A percentile compares a stretch with the other conserved stretches of the same genome.
Conservation (phyloP, 2,329 filamentous ascomycete species). For the Fusarium pseudonygamai region DNA sequence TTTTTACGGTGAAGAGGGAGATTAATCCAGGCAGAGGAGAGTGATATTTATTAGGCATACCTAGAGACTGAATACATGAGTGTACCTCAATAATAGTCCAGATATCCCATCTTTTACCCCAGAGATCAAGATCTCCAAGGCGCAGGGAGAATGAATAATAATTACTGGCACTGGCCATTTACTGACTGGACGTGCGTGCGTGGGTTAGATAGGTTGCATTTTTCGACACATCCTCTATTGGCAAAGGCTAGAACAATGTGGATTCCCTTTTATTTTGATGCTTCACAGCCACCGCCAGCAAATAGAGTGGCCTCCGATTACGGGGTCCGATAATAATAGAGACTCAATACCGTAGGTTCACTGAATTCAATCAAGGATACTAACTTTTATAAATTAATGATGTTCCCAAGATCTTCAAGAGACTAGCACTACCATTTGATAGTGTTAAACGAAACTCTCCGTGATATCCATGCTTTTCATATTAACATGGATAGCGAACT, state of each 20-base stretch:
- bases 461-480: not conserved
- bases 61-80: not conserved
- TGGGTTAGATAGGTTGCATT: not conserved
- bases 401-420: not conserved
- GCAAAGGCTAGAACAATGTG: constrained; percentile 37
- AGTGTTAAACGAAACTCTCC: not conserved
- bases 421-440: not conserved
- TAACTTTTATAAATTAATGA: not conserved
- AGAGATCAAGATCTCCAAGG: constrained; percentile 22
- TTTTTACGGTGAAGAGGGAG: not conserved
- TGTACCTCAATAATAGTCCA: not conserved
- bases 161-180: constrained; percentile 12
- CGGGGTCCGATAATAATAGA: not conserved
- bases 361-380: not conserved
- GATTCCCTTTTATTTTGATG: not conserved
- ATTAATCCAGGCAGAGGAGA: not conserved
- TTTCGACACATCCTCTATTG: constrained; percentile 18
- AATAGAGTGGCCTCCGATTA: constrained; percentile 14
- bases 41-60: not conserved
- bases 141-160: constrained; percentile 23
- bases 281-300: not conserved
- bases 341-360: not conserved
- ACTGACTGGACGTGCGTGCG: constrained; percentile 1
- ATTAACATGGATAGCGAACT: not conserved
- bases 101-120: constrained; percentile 22